phyloP scores from a whole-genome alignment of 495 filamentous ascomycete genomes.

The Tuber magnatum region DNA sequence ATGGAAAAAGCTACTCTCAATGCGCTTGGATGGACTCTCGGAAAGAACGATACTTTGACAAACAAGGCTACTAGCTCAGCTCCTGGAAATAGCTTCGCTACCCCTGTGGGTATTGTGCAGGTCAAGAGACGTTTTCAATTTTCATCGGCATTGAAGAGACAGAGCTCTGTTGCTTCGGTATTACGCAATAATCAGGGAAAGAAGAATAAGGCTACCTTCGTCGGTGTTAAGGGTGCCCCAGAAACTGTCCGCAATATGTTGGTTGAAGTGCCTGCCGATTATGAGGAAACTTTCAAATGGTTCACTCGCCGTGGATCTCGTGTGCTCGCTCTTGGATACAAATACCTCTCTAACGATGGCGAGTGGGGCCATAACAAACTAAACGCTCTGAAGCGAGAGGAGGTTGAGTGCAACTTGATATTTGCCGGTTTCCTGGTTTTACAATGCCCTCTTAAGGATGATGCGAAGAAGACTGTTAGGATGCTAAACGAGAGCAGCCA shows the following conservation, averaged over 20 bases:
- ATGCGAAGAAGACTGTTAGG: slow-evolving; percentile 82
- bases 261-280: slow-evolving; percentile 69
- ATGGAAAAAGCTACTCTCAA: slow-evolving; percentile 96
- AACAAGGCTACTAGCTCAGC: slow-evolving; percentile 52
- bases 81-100: slow-evolving; percentile 42
- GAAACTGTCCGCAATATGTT: slow-evolving; percentile 95
- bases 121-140: slow-evolving; percentile 97
- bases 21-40: slow-evolving; percentile 84
- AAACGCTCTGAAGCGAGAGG: slow-evolving; percentile 85
- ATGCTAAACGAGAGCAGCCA: slow-evolving; percentile 99
- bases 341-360: slow-evolving; percentile 69
- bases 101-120: slow-evolving; percentile 59
- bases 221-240: slow-evolving; percentile 91
- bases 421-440: slow-evolving; percentile 96
- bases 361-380: slow-evolving; percentile 77
- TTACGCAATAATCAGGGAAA: slow-evolving; percentile 62
- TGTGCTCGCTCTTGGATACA: slow-evolving; percentile 89
- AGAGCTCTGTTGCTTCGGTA: slow-evolving; percentile 85
- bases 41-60: slow-evolving; percentile 73
- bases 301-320: slow-evolving; percentile 92
- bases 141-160: slow-evolving; percentile 89
- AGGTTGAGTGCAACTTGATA: slow-evolving; percentile 73
- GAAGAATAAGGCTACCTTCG: slow-evolving; percentile 73
- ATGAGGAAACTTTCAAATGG: slow-evolving; percentile 97
- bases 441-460: slow-evolving; percentile 92